Evolutionary conservation across 2,329 filamentous ascomycete genomes (phyloP), one percentile per base, ranked within the genome.

Genomic region (Fusarium fracticaudum): DNA sequence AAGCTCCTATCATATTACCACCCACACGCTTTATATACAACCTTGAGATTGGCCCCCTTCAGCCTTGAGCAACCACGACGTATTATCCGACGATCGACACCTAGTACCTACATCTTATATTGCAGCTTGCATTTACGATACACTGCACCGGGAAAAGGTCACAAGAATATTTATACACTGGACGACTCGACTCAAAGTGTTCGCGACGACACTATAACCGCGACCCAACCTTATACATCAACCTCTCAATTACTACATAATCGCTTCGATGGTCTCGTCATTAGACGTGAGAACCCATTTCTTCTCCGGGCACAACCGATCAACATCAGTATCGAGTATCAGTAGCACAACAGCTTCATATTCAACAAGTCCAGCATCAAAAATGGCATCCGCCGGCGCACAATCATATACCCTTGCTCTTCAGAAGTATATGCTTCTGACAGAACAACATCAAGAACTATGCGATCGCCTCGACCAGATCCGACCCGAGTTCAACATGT

Each of bases 391-490:
- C 37, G 51, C 57, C 54, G 66, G 61, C 33, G 69, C 64, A 33
- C 80, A 82, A 69, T 79, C 79, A 76, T 85, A 85, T 72, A 84
- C 84, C 73, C 83, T 88, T 44, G 85, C 86, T 60, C 81, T 90
- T 77, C 87, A 88, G 76, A 85, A 88, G 73, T 90, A 90, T 69
- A 82, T 89, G 62, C 79, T 87, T 29, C 82, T 90, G 13, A 85
- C 88, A 64, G 85, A 86, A 71, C 86, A 89, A 76, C 88, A 89
- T 77, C 85, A 89, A 67, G 85, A 86, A 67, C 84, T 90, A 22
- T 83, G 83, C 69, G 83, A 82, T 73, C 86, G 87, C 69, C 86
- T 90, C 67, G 83, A 88, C 73, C 84, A 86, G 67, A 85, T 90
- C 60, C 86, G 85, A 47, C 85, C 83, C 24, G 85, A 83, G 54